These are phyloP conservation scores for Trametes sp. DNA, from an alignment of 1,284 basidiomycete genomes.

Conservation along the genomic window DNA sequence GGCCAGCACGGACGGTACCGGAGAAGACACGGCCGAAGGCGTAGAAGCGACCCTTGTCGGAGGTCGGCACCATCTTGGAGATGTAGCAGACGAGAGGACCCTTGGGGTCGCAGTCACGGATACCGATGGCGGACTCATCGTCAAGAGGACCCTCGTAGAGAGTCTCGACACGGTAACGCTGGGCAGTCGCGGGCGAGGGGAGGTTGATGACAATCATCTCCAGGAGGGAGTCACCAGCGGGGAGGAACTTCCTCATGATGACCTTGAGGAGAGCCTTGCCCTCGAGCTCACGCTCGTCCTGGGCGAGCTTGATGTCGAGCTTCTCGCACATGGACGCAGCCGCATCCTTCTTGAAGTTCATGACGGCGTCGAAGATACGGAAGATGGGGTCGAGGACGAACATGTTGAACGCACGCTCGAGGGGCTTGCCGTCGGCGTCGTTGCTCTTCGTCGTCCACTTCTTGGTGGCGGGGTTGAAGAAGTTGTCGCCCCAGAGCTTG, in stretches of 20 bases:
- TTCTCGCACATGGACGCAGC: slow-evolving; percentile 92
- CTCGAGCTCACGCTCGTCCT: slow-evolving; percentile 95
- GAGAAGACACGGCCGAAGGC: slow-evolving; percentile 99
- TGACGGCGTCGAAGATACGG: slow-evolving; percentile 98
- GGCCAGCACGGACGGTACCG: slow-evolving; percentile 95
- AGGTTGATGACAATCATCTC: slow-evolving; percentile 99
- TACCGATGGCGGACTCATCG: slow-evolving; percentile 98
- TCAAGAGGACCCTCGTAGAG: slow-evolving; percentile 99
- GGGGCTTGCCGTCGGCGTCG: slow-evolving; percentile 85
- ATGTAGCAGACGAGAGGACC: slow-evolving; percentile 98
- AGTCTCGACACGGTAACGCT: slow-evolving; percentile 99
- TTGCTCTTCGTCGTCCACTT: slow-evolving; percentile 92
- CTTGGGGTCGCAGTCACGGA: slow-evolving; percentile 98
- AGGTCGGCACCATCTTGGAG: slow-evolving; percentile 99
- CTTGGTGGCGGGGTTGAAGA: slow-evolving; percentile 97
- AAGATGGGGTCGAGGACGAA: slow-evolving; percentile 99
- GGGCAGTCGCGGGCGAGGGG: slow-evolving; percentile 96
- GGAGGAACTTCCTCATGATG: slow-evolving; percentile 99
- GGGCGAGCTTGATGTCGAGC: slow-evolving; percentile 92
- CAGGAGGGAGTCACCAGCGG: slow-evolving; percentile 97
- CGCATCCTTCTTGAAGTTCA: slow-evolving; percentile 99
- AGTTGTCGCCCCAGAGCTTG: slow-evolving; percentile 99
- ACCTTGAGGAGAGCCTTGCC: slow-evolving; percentile 98
- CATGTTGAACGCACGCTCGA: slow-evolving; percentile 94
- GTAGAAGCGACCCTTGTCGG: slow-evolving; percentile 99